These are phyloP conservation scores for Rugonectria rugulosa DNA, from an alignment of 2,329 filamentous ascomycete genomes.

Conservation along the genomic window DNA sequence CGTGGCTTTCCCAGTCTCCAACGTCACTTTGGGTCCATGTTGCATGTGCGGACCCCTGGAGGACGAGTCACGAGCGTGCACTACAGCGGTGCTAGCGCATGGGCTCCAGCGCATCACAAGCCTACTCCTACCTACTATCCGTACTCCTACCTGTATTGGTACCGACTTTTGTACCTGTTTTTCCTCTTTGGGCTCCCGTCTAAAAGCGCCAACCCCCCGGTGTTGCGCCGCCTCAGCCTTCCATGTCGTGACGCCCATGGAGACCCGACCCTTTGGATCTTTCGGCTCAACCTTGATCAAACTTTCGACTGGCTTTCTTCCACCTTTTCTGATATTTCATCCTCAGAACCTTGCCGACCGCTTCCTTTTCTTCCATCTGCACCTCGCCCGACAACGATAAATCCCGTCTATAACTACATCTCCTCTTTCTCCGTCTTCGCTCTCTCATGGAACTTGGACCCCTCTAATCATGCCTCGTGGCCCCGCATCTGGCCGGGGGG, in stretches of 20 bases:
- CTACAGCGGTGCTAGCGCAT: slow-evolving; percentile 29
- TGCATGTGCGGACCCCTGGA: slow-evolving; percentile 28
- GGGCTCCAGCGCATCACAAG: slow-evolving; percentile 19
- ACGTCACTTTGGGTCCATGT: slow-evolving; percentile 19
- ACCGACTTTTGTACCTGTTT: too few species aligned
- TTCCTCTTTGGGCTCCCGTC: slow-evolving; percentile 20
- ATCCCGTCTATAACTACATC: background rate
- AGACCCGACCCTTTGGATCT: slow-evolving; percentile 37
- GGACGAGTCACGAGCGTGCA: slow-evolving; percentile 34
- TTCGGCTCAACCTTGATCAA: slow-evolving; percentile 9
- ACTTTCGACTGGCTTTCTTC: slow-evolving; percentile 24
- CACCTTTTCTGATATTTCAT: too few species aligned
- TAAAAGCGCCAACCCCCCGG: slow-evolving; percentile 13
- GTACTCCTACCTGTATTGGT: background rate
- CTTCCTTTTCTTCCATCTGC: too few species aligned
- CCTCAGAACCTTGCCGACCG: too few species aligned
- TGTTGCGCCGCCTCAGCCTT: slow-evolving; percentile 37
- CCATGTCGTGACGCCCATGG: slow-evolving; percentile 34
- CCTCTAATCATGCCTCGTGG: slow-evolving; percentile 44
- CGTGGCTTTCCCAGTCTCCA: too few species aligned
- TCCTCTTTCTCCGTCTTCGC: slow-evolving; percentile 1
- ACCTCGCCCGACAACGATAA: slow-evolving; percentile 21
- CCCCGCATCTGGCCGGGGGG: slow-evolving; percentile 46
- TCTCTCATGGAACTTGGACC: slow-evolving; percentile 29
- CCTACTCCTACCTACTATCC: background rate